Conservation (phyloP, 2,329 filamentous ascomycete genomes). For the Drechslerella stenobrocha region DNA sequence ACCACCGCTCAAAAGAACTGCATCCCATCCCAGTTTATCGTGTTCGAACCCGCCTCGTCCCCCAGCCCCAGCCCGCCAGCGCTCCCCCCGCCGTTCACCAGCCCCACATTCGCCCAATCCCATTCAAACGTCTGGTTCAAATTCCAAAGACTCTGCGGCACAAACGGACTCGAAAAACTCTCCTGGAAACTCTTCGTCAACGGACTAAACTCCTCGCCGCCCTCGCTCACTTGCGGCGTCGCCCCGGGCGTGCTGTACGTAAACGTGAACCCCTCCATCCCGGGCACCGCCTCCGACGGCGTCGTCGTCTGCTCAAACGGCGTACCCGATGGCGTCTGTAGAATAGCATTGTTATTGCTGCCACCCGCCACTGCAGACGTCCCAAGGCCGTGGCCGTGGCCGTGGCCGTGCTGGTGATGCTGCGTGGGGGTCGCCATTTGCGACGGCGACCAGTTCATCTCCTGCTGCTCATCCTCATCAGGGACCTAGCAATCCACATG, state of each 20-base stretch:
- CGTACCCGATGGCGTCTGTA: constrained; percentile 23
- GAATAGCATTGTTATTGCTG: no score
- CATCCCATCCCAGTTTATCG: constrained; percentile 40
- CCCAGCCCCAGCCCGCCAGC: constrained; percentile 18
- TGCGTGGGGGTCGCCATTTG: background rate
- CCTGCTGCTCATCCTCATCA: constrained; percentile 20
- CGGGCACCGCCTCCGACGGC: constrained; percentile 21
- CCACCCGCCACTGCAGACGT: no score
- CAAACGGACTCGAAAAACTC: constrained; percentile 67
- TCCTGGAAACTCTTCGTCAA: constrained; percentile 55
- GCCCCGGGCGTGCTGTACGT: constrained; percentile 25
- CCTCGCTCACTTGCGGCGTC: constrained; percentile 50
- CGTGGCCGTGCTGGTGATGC: background rate
- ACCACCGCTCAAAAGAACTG: constrained; percentile 25
- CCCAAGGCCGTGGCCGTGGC: constrained; percentile 1
- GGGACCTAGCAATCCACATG: constrained; percentile 17
- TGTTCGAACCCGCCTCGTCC: constrained; percentile 15
- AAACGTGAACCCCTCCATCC: constrained; percentile 38
- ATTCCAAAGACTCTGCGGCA: constrained; percentile 91
- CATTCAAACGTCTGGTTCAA: constrained; percentile 96
- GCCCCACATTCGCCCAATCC: constrained; percentile 64
- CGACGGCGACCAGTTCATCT: constrained; percentile 41
- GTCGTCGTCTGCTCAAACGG: constrained; percentile 34
- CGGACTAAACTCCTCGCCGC: constrained; percentile 53
- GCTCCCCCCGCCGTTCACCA: constrained; percentile 10